These are phyloP conservation scores for Moniliella sp. DNA, from an alignment of 1,284 basidiomycete species.

Conservation along the genomic window DNA sequence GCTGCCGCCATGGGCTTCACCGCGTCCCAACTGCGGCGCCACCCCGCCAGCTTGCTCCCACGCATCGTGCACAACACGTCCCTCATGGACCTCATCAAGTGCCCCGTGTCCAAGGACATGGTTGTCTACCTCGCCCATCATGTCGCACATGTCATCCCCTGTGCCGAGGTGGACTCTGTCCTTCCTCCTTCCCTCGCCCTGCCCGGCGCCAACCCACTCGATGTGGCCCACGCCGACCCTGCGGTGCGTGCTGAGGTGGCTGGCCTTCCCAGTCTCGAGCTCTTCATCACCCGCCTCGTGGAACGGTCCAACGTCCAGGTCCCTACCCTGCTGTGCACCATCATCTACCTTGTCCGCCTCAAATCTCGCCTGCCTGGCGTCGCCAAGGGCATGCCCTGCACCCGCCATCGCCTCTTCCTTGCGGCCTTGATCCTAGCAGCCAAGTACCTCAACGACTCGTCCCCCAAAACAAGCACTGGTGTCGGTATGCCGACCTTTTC, in stretches of 20 bases:
- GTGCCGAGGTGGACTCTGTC: too few species aligned
- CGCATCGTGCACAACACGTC: conserved; percentile 29
- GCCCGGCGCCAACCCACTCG: conserved; percentile 18
- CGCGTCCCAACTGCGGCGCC: too few species aligned
- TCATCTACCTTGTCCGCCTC: conserved; percentile 78
- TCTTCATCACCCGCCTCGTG: conserved; percentile 68
- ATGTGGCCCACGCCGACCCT: conserved; percentile 16
- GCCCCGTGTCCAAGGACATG: conserved; percentile 29
- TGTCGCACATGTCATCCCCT: conserved; percentile 30
- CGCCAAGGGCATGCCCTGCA: conserved; percentile 71
- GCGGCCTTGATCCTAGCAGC: conserved; percentile 83
- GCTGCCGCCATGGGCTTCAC: too few species aligned
- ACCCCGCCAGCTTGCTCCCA: conserved; percentile 26
- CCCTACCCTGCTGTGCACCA: conserved; percentile 67
- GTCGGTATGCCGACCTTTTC: conserved; percentile 49
- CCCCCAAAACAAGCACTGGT: conserved; percentile 60
- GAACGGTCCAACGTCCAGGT: conserved; percentile 72
- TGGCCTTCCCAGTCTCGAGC: conserved; percentile 51
- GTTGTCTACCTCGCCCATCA: conserved; percentile 31
- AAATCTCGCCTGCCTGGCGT: conserved; percentile 56
- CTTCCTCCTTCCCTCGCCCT: conserved; percentile 19
- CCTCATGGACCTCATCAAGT: conserved; percentile 27
- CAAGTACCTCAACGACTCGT: conserved; percentile 88
- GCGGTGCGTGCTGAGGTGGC: conserved; percentile 34
- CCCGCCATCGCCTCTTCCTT: conserved; percentile 84